A percentile compares a stretch with the other conserved stretches of the same genome.
Evolutionary conservation across 306 rosid genomes (phyloP).

Genomic region (Cyamopsis tetragonoloba): DNA sequence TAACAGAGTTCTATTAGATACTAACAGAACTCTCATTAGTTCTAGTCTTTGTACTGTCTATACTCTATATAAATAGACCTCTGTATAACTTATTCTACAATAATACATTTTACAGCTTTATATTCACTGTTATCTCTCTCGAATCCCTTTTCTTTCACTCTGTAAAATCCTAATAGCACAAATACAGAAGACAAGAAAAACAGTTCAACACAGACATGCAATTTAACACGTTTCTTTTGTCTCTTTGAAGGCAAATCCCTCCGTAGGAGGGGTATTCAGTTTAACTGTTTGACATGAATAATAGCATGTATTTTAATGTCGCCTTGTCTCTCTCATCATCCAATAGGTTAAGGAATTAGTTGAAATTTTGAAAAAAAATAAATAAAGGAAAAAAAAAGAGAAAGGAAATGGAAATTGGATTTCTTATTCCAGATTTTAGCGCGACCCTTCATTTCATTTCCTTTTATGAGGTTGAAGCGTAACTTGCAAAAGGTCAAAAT

Average conservation of each 20-base stretch:
- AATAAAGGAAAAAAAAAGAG: background rate
- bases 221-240: background rate
- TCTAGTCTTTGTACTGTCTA: too few species aligned
- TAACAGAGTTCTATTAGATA: too few species aligned
- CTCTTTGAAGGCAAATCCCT: background rate
- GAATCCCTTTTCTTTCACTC: too few species aligned
- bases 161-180: too few species aligned
- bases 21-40: too few species aligned
- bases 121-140: too few species aligned
- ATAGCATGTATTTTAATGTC: background rate
- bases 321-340: background rate
- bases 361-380: too few species aligned
- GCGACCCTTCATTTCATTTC: background rate
- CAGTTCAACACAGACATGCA: background rate
- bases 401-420: conserved; percentile 1
- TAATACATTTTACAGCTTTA: too few species aligned
- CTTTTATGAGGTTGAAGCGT: background rate
- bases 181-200: background rate
- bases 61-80: too few species aligned
- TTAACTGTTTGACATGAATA: conserved; percentile 5
- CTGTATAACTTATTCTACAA: too few species aligned
- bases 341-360: background rate
- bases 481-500: background rate
- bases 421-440: background rate
- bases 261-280: background rate